Evolutionary conservation across 1,139 yeast species (phyloP).

Genomic region (Geotrichum cucujoidarum): DNA sequence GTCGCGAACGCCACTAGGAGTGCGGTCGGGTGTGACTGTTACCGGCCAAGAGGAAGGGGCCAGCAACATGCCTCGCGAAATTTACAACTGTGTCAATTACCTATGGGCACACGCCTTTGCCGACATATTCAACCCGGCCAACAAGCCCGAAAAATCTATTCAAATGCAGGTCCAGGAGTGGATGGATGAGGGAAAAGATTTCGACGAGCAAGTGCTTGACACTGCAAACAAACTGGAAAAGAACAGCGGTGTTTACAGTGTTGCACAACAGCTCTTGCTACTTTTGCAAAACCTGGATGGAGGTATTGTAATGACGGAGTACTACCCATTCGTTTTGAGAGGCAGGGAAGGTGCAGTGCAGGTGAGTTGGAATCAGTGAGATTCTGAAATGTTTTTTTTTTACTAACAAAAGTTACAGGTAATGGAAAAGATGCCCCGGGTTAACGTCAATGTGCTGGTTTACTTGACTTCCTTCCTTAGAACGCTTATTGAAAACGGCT

Average conservation of each 20-base stretch:
- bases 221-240: slow-evolving; percentile 26
- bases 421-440: slow-evolving; percentile 39
- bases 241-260: slow-evolving; percentile 31
- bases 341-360: slow-evolving; percentile 17
- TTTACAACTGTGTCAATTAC: slow-evolving; percentile 38
- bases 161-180: slow-evolving; percentile 34
- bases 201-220: slow-evolving; percentile 34
- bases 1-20: slow-evolving; percentile 32
- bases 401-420: slow-evolving; percentile 24
- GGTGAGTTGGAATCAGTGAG: slow-evolving; percentile 23
- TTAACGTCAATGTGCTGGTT: slow-evolving; percentile 41
- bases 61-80: slow-evolving; percentile 34
- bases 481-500: slow-evolving; percentile 32
- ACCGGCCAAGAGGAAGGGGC: slow-evolving; percentile 19
- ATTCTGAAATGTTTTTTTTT: too few species aligned
- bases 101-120: slow-evolving; percentile 29
- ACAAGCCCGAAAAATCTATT: slow-evolving; percentile 22
- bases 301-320: slow-evolving; percentile 39
- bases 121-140: slow-evolving; percentile 22
- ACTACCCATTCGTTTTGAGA: slow-evolving; percentile 25
- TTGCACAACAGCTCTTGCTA: slow-evolving; percentile 34
- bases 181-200: slow-evolving; percentile 35
- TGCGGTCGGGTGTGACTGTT: slow-evolving; percentile 28
- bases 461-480: slow-evolving; percentile 40
- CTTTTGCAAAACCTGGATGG: slow-evolving; percentile 40